phyloP scores from a whole-genome alignment of 2,329 filamentous ascomycete genomes.

The Aspergillus sp. region DNA sequence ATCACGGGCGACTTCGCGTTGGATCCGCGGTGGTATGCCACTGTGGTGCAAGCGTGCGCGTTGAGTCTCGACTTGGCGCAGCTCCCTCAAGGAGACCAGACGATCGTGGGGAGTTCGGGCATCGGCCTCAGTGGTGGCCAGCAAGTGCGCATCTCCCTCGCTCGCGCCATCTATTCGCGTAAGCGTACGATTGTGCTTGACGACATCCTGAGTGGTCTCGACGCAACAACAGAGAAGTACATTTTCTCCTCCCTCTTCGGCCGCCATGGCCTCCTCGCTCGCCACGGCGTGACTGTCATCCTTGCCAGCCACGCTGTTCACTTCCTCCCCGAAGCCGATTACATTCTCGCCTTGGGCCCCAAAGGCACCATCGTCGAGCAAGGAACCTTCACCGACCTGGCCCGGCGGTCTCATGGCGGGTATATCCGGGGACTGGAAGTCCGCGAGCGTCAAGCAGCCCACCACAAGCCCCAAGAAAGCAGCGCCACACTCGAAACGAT shows the following conservation, averaged over 20 bases:
- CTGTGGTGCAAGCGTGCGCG: slow-evolving; percentile 14
- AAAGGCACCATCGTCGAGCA: slow-evolving; percentile 37
- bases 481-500: neutral
- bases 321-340: slow-evolving; percentile 42
- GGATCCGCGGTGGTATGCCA: slow-evolving; percentile 27
- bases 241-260: slow-evolving; percentile 45
- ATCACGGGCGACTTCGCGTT: slow-evolving; percentile 24
- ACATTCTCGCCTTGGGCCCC: slow-evolving; percentile 39
- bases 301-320: slow-evolving; percentile 47
- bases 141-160: slow-evolving; percentile 25
- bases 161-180: slow-evolving; percentile 46
- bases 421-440: neutral
- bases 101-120: neutral
- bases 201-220: slow-evolving; percentile 45
- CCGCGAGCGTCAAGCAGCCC: neutral
- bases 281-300: slow-evolving; percentile 43
- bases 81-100: neutral
- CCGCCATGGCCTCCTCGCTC: slow-evolving; percentile 45
- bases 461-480: neutral
- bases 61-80: neutral
- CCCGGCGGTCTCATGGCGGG: slow-evolving; percentile 4
- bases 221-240: slow-evolving; percentile 40
- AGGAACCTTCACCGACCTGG: slow-evolving; percentile 34
- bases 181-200: slow-evolving; percentile 47
- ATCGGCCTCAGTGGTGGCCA: neutral